Evolutionary conservation across 352 stramenopile genomes (phyloP), one percentile per base, ranked within the genome.

Genomic region (Thraustochytrium sp.): DNA sequence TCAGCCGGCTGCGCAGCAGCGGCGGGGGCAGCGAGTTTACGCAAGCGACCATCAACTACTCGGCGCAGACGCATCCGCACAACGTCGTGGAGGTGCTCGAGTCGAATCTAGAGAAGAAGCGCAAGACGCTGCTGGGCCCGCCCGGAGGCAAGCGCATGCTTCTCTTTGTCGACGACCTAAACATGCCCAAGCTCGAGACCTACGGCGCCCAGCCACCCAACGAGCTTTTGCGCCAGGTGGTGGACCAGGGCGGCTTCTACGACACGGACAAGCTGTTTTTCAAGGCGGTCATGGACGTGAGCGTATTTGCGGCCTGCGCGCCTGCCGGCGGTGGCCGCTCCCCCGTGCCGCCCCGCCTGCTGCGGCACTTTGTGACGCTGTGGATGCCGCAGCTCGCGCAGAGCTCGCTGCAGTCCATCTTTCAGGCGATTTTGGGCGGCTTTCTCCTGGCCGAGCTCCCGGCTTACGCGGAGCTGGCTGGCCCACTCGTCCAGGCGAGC

Each of bases 221-320:
- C 65, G 92, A 97, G 64, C 87, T 97, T 9, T 82, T 97, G 23
- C 89, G 93, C 23, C 93, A 97, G 82, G 89, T 96, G 51, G 92
- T 97, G 23, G 93, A 97, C 73, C 91, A 96, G 74, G 88, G 88
- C 8, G 92, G 91, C 0, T 96, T 90, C 64, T 97, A 97, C 86
- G 93, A 98, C 84, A 95, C 91, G 13, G 86, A 90, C 5, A 98
- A 98, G 56, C 91, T 98, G 88, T 97, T 97, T 72, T 95, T 96
- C 78, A 98, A 97, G 82, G 88, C 92, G 46, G 89, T 96, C 4
- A 87, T 87, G 5, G 93, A 97, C 62, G 89, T 95, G 2, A 90
- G 93, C 0, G 91, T 95, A 75, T 86, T 89, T 3, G 91, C 92
- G 18, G 92, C 92, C 1, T 96, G 92, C 77, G 92, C 92, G 8